phyloP scores from a whole-genome alignment of 495 filamentous ascomycete species.

The Neurospora tetrasperma region DNA sequence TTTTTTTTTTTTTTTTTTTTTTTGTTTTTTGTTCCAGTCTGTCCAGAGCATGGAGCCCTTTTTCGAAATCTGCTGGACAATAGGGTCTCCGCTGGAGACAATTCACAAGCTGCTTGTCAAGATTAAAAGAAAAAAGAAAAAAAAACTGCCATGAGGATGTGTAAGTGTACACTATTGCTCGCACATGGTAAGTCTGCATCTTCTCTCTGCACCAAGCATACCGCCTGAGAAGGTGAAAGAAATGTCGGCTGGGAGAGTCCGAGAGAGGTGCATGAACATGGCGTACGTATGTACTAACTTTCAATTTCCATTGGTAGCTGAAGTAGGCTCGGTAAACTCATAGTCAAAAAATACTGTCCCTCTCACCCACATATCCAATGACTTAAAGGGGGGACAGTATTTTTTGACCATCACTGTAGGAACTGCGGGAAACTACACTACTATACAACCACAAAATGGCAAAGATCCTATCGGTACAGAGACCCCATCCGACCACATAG shows the following conservation, averaged over 20 bases:
- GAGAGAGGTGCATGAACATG: neutral
- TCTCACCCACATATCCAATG: too few relatives aligned
- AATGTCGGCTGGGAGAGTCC: neutral
- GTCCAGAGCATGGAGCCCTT: neutral
- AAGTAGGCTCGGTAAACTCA: neutral
- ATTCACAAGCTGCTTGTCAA: neutral
- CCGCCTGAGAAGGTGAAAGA: neutral
- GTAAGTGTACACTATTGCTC: neutral
- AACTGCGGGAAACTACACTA: neutral
- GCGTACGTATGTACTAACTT: neutral
- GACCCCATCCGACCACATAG: neutral
- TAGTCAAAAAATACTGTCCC: too few relatives aligned
- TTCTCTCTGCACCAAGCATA: neutral
- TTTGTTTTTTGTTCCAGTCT: neutral
- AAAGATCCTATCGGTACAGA: neutral
- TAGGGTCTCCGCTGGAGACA: neutral
- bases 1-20: neutral
- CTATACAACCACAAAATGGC: neutral
- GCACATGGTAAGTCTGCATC: neutral
- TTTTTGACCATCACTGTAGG: too few relatives aligned
- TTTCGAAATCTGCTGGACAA: neutral
- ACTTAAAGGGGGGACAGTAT: too few relatives aligned
- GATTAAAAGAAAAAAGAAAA: too few relatives aligned
- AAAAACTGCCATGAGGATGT: neutral
- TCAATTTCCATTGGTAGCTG: neutral